These are phyloP conservation scores for Diophrys sp. DNA, from an alignment of 73 alveolate genomes.

Conservation along the genomic window DNA sequence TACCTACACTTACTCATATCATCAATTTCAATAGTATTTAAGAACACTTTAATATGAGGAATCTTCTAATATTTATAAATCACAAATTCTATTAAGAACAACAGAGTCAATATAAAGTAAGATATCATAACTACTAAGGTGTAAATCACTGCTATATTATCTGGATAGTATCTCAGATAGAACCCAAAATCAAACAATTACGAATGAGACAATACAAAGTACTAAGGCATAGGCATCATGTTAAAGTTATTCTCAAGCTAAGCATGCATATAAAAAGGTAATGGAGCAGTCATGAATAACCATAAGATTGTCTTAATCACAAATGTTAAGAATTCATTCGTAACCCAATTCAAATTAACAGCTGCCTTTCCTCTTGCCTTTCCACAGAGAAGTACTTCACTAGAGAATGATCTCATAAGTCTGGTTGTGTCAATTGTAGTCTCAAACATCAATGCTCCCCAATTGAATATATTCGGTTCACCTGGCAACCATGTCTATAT, in stretches of 20 bases:
- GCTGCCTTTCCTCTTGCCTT: neutral
- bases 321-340: neutral
- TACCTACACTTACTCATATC: too few relatives aligned
- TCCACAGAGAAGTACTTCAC: neutral
- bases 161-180: neutral
- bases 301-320: neutral
- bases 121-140: neutral
- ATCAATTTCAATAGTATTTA: neutral
- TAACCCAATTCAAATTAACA: neutral
- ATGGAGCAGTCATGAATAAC: neutral
- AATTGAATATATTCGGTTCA: neutral
- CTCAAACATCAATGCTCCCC: neutral
- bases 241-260: neutral
- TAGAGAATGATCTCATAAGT: neutral
- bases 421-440: neutral
- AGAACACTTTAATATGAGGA: neutral
- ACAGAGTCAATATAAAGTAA: neutral
- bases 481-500: neutral
- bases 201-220: too few relatives aligned
- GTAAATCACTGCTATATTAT: neutral
- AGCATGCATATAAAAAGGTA: neutral
- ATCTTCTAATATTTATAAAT: too few relatives aligned
- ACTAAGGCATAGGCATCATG: neutral
- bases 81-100: neutral
- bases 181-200: neutral